Evolutionary conservation across 768 basidiomycete species (phyloP).

Genomic region (Nidularia sp.): DNA sequence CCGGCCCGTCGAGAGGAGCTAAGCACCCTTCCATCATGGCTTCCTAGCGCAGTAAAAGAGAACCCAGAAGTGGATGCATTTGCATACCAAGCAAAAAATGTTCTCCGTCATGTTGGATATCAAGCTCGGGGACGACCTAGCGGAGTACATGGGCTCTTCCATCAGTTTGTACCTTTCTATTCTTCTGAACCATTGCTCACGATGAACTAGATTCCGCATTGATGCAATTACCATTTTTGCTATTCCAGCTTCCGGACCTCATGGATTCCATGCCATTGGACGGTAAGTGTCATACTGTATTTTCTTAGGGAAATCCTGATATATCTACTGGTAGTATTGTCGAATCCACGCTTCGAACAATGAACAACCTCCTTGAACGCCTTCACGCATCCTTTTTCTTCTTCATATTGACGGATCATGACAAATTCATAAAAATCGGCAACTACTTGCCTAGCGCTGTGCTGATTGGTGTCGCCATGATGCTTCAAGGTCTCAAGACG

Average conservation of each 20-base stretch:
- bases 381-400: slow-evolving; percentile 98
- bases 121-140: slow-evolving; percentile 79
- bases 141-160: slow-evolving; percentile 87
- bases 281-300: slow-evolving; percentile 42
- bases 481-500: slow-evolving; percentile 72
- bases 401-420: slow-evolving; percentile 67
- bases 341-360: slow-evolving; percentile 85
- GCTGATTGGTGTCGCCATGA: slow-evolving; percentile 78
- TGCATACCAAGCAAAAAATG: slow-evolving; percentile 56
- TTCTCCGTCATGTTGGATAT: slow-evolving; percentile 66
- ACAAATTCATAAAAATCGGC: slow-evolving; percentile 84
- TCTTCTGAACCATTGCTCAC: background rate
- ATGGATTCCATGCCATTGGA: slow-evolving; percentile 93
- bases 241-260: slow-evolving; percentile 83
- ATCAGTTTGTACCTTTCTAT: slow-evolving; percentile 49
- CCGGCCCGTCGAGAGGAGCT: too few relatives aligned
- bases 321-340: slow-evolving; percentile 46
- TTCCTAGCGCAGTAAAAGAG: slow-evolving; percentile 40
- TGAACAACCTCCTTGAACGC: slow-evolving; percentile 92
- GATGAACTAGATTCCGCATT: slow-evolving; percentile 71
- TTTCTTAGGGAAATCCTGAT: background rate
- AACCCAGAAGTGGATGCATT: slow-evolving; percentile 45
- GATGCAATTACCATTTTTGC: slow-evolving; percentile 92
- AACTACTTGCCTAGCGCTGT: slow-evolving; percentile 86
- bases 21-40: slow-evolving; percentile 22